phyloP scores from a whole-genome alignment of 108 stramenopile genomes.

The Cyclotella distinguenda region DNA sequence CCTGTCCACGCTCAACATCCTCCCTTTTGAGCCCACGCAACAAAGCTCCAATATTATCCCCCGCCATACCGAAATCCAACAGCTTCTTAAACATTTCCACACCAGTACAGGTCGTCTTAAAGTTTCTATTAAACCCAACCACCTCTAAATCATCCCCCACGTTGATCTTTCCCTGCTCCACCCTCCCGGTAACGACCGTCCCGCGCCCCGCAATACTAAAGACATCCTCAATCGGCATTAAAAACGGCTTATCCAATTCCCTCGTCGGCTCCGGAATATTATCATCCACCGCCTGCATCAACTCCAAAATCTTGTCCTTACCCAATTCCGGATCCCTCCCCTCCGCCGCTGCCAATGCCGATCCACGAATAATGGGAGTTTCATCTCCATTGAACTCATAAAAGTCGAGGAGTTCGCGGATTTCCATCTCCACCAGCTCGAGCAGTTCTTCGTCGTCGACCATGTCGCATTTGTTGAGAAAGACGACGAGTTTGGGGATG shows the following conservation, averaged over 20 bases:
- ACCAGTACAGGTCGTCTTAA: slow-evolving; percentile 95
- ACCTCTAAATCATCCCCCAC: slow-evolving; percentile 97
- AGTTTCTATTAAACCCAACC: slow-evolving; percentile 71
- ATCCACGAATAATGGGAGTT: slow-evolving; percentile 94
- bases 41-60: slow-evolving; percentile 98
- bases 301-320: slow-evolving; percentile 80
- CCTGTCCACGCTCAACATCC: slow-evolving; percentile 96
- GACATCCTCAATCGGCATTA: slow-evolving; percentile 99
- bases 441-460: slow-evolving; percentile 98
- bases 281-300: slow-evolving; percentile 94
- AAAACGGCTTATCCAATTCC: slow-evolving; percentile 97
- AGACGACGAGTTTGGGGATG: slow-evolving; percentile 97
- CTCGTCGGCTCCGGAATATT: slow-evolving; percentile 92
- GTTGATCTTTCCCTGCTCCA: slow-evolving; percentile 94
- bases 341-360: slow-evolving; percentile 97
- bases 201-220: slow-evolving; percentile 99
- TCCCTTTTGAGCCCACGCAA: slow-evolving; percentile 96
- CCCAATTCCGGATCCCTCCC: slow-evolving; percentile 88
- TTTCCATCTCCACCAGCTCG: slow-evolving; percentile 99
- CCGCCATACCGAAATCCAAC: slow-evolving; percentile 95
- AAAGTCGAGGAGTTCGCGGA: slow-evolving; percentile 96
- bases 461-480: slow-evolving; percentile 97
- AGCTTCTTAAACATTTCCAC: slow-evolving; percentile 99
- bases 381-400: slow-evolving; percentile 98
- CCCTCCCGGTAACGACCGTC: slow-evolving; percentile 98